A percentile compares a stretch with the other conserved stretches of the same genome.
Conservation (phyloP, 1,139 yeast genomes). For the Candida sojae region DNA sequence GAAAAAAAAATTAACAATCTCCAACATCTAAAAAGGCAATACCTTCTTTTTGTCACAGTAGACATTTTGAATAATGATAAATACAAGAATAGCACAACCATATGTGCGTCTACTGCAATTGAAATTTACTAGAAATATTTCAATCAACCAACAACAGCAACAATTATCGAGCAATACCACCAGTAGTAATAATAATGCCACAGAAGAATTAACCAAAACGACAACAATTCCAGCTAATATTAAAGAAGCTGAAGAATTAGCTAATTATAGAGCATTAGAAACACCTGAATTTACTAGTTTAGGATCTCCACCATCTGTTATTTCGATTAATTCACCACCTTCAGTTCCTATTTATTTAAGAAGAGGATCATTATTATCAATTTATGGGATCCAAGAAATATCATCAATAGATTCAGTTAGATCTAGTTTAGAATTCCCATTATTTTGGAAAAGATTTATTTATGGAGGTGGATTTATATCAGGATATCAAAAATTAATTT, state of each 20-base stretch:
- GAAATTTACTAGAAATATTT: background rate
- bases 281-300: slow-evolving; percentile 36
- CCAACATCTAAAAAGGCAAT: background rate
- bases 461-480: slow-evolving; percentile 41
- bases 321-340: slow-evolving; percentile 53
- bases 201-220: slow-evolving; percentile 11
- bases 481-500: slow-evolving; percentile 45
- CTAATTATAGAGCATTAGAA: slow-evolving; percentile 19
- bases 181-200: background rate
- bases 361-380: slow-evolving; percentile 49
- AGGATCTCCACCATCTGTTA: slow-evolving; percentile 46
- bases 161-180: background rate
- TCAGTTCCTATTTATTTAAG: slow-evolving; percentile 54
- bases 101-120: slow-evolving; percentile 1
- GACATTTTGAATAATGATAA: background rate
- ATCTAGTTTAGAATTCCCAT: slow-evolving; percentile 29
- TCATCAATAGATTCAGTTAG: slow-evolving; percentile 25
- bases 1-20: background rate
- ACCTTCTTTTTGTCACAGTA: background rate
- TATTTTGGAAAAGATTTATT: slow-evolving; percentile 40
- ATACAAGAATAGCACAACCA: background rate
- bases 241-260: slow-evolving; percentile 19
- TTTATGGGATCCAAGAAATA: slow-evolving; percentile 33
- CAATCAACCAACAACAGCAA: slow-evolving; percentile 1
- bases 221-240: slow-evolving; percentile 21